Percentiles rank a stretch among this genome's conserved stretches.
phyloP scores from a whole-genome alignment of 1,284 basidiomycete species.

The Ganoderma lingzhi region DNA sequence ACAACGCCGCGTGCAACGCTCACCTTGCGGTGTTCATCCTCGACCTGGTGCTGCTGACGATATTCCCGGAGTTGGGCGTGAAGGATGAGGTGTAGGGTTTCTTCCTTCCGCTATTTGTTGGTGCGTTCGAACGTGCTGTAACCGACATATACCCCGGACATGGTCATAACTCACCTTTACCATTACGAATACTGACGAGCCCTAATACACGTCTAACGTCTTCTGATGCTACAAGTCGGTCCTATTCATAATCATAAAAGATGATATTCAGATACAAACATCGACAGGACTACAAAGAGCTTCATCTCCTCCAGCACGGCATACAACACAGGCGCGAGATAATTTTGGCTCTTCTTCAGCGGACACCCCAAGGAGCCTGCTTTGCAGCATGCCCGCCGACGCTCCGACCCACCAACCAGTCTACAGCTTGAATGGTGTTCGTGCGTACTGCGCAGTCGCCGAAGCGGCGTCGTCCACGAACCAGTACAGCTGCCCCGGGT shows the following conservation, averaged over 20 bases:
- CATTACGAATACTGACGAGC: conserved; percentile 16
- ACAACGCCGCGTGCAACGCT: conserved; percentile 66
- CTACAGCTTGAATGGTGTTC: conserved; percentile 62
- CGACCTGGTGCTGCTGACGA: conserved; percentile 63
- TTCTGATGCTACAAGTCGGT: neutral
- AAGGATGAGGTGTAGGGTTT: conserved; percentile 29
- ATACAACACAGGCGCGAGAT: conserved; percentile 18
- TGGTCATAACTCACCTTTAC: conserved; percentile 4
- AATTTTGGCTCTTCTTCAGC: conserved; percentile 19
- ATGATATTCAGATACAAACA: conserved; percentile 24
- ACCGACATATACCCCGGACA: conserved; percentile 9
- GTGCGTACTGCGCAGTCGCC: conserved; percentile 64
- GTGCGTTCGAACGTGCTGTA: neutral
- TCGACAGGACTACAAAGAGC: conserved; percentile 20
- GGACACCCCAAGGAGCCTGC: conserved; percentile 15
- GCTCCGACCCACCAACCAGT: neutral
- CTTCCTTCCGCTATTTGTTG: neutral
- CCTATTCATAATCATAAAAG: neutral
- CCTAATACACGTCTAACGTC: conserved; percentile 3
- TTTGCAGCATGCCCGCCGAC: neutral
- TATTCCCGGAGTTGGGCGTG: conserved; percentile 73
- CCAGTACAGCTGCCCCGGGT: conserved; percentile 91
- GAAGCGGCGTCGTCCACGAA: conserved; percentile 88
- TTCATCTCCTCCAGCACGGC: conserved; percentile 16
- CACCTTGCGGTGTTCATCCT: conserved; percentile 72